These are phyloP conservation scores for Ensete glaucum DNA, from an alignment of 176 grass and related monocot genomes.

Conservation along the genomic window DNA sequence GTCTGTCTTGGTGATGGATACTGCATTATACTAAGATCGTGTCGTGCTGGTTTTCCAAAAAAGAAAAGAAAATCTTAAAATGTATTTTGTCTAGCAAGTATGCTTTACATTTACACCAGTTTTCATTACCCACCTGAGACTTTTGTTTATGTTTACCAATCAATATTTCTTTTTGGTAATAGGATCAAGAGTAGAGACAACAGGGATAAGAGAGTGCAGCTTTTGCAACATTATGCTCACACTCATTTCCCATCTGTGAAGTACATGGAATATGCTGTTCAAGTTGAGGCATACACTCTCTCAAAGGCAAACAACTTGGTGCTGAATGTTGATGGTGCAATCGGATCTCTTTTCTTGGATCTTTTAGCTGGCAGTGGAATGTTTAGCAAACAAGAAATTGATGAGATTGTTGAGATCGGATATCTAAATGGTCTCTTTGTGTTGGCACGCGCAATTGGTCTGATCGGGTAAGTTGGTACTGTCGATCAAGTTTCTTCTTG, in stretches of 20 bases:
- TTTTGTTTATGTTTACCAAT: too few species aligned
- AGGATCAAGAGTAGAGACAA: constrained; percentile 98
- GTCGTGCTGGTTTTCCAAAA: too few species aligned
- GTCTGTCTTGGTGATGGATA: too few species aligned
- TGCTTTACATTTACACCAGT: too few species aligned
- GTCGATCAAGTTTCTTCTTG: not conserved
- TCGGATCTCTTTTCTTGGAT: constrained; percentile 83
- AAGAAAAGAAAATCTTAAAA: too few species aligned
- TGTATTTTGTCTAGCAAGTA: too few species aligned
- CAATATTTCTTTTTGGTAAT: not conserved
- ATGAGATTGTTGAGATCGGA: constrained; percentile 87
- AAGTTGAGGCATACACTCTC: constrained; percentile 85
- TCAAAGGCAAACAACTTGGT: constrained; percentile 63
- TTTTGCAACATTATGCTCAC: constrained; percentile 82
- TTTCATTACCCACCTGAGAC: too few species aligned
- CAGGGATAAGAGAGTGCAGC: constrained; percentile 87
- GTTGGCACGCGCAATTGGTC: constrained; percentile 77
- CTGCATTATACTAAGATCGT: too few species aligned
- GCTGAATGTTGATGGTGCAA: constrained; percentile 50
- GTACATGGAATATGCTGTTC: constrained; percentile 87
- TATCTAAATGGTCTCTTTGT: constrained; percentile 95
- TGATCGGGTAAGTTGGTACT: constrained; percentile 57
- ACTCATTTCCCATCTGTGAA: constrained; percentile 85
- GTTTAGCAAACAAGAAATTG: constrained; percentile 88
- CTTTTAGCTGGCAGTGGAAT: constrained; percentile 88